Base-by-base conservation (phyloP, 1,284 basidiomycete species). In the Cerrena zonata region DNA sequence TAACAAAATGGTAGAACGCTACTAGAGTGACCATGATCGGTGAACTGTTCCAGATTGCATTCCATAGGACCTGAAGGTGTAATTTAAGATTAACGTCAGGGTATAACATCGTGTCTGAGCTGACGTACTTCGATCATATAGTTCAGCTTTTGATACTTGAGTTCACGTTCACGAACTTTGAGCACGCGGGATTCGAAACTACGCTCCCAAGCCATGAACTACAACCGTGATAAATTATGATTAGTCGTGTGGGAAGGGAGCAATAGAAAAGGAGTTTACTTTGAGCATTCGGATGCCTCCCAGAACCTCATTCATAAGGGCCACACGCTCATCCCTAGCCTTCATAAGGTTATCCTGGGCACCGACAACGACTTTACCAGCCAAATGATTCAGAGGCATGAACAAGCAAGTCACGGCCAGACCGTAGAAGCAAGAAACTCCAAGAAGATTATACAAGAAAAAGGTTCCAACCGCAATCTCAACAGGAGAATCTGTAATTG, bases 231-330 rank as follows among this genome's bases (percentile, higher is more conserved):
- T n/a, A 42, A 11, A 42, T 11, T 11, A 10, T n/a, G 22, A 21
- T 21, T 10, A 21, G 40, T 36, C 19, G 24, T 45, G 43, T 19
- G 43, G 18, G 15, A 34, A 19, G 37, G 36, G 30, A 37, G 48
- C 36, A 7, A 5, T 21, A 37, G 5, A 21, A 27, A 21, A 18
- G 23, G 5, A 18, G 25, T 21, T 12, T n/a, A 36, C 36, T 75
- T 96, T 95, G 60, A 95, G 80, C 90, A 95, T 94, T n/a, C 91
- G 78, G 55, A 96, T 92, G 2, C 82, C 90, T 45, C 89, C 89
- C 5, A 96, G 72, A 49, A 85, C 82, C 71, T 95, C 93, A 61
- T 95, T 95, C 92, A 95, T 96, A 43, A 95, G 71, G 1, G 86
- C 76, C 18, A 94, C 91, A 45, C 94, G 81, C 68, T 93, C 88